Evolutionary conservation across 2,329 filamentous ascomycete genomes (phyloP).

Genomic region (Metarhizium rileyi): DNA sequence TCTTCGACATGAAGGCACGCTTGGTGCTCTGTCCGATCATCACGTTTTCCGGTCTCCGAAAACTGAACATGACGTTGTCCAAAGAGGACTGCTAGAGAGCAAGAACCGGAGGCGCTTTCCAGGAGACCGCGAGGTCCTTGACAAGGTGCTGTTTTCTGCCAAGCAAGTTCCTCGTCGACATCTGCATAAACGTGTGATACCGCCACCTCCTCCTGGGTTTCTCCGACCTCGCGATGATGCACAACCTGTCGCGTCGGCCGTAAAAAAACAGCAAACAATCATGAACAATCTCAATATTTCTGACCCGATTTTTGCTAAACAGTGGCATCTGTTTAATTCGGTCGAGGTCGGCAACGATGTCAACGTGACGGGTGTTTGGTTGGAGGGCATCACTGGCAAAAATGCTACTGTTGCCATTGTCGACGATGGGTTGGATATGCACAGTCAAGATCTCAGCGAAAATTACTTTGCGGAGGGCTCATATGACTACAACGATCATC

Average conservation of each 20-base stretch:
- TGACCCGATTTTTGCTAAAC: conserved; percentile 86
- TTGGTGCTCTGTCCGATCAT: conserved; percentile 71
- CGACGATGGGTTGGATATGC: conserved; percentile 92
- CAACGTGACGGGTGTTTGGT: conserved; percentile 92
- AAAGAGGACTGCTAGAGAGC: conserved; percentile 40
- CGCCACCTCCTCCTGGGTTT: conserved; percentile 24
- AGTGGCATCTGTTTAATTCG: conserved; percentile 92
- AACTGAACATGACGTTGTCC: conserved; percentile 49
- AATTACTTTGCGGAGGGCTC: conserved; percentile 93
- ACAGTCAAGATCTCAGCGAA: conserved; percentile 81
- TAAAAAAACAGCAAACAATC: conserved; percentile 49
- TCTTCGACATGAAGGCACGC: conserved; percentile 67
- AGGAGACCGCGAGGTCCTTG: conserved; percentile 49
- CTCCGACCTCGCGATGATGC: conserved; percentile 10
- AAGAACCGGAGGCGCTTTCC: conserved; percentile 53
- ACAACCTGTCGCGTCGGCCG: conserved; percentile 28
- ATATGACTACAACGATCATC: conserved; percentile 90
- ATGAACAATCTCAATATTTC: conserved; percentile 60
- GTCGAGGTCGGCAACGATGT: conserved; percentile 78
- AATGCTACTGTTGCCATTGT: conserved; percentile 88
- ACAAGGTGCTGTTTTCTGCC: conserved; percentile 66
- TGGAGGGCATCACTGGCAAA: conserved; percentile 80
- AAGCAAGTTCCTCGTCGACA: conserved; percentile 53
- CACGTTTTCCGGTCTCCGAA: conserved; percentile 75
- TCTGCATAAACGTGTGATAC: conserved; percentile 42